Percentiles rank a stretch among this genome's conserved stretches.
Conservation (phyloP, 176 grass and related monocot species). For the Hsuehochloa calcarea region DNA sequence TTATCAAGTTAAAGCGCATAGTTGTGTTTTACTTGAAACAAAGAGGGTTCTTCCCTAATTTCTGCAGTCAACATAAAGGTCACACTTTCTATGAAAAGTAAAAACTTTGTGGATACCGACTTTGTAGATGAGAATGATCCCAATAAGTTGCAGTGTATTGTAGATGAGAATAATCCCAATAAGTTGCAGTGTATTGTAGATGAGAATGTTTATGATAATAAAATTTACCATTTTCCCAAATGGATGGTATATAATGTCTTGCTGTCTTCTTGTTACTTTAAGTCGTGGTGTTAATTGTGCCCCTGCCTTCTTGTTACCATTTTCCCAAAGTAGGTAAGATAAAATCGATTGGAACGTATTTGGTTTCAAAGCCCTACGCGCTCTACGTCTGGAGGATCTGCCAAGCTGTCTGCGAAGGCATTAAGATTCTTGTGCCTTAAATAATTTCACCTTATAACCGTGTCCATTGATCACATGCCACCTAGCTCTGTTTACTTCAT, state of each 20-base stretch:
- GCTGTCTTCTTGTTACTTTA: slow-evolving; percentile 8
- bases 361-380: too few species aligned
- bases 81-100: slow-evolving; percentile 2
- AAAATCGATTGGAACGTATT: too few species aligned
- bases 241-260: not conserved
- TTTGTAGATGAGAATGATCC: slow-evolving; percentile 26
- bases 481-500: not conserved
- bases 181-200: slow-evolving; percentile 5
- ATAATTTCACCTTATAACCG: not conserved
- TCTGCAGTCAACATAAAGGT: not conserved
- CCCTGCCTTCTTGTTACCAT: not conserved
- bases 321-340: too few species aligned
- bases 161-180: slow-evolving; percentile 27
- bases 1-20: slow-evolving; percentile 76
- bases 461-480: not conserved
- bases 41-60: slow-evolving; percentile 42
- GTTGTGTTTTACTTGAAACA: slow-evolving; percentile 84
- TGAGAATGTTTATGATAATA: slow-evolving; percentile 30
- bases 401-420: not conserved
- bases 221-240: not conserved
- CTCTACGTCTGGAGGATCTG: too few species aligned
- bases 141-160: not conserved
- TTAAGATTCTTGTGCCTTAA: not conserved
- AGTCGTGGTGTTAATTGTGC: not conserved
- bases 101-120: slow-evolving; percentile 19